phyloP scores from a whole-genome alignment of 2,329 filamentous ascomycete species.

The Neopestalotiopsis clavispora region DNA sequence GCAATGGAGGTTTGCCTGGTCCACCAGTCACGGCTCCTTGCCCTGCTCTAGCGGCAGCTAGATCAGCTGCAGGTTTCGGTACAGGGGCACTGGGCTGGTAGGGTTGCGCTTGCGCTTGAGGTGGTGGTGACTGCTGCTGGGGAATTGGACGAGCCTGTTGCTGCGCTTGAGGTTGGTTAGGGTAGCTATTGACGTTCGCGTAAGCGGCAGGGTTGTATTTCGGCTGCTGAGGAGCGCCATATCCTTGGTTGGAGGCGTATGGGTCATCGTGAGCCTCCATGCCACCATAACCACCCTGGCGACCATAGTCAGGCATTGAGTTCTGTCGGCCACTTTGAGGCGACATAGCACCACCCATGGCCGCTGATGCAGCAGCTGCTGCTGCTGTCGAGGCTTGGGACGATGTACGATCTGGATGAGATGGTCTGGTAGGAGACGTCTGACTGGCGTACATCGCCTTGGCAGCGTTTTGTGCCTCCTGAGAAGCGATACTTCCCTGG shows the following conservation, averaged over 20 bases:
- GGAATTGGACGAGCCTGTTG: conserved; percentile 44
- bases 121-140: conserved; percentile 37
- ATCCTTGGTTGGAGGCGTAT: conserved; percentile 31
- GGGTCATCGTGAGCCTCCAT: conserved; percentile 36
- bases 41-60: conserved; percentile 36
- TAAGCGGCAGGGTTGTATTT: conserved; percentile 83
- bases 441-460: conserved; percentile 65
- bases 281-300: conserved; percentile 35
- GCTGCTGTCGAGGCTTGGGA: conserved; percentile 55
- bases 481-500: conserved; percentile 42
- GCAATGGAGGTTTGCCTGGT: conserved; percentile 61
- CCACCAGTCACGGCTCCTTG: conserved; percentile 38
- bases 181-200: conserved; percentile 63
- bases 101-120: conserved; percentile 36
- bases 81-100: conserved; percentile 36
- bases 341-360: conserved; percentile 58
- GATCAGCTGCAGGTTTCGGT: conserved; percentile 44
- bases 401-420: conserved; percentile 58
- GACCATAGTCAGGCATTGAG: conserved; percentile 36
- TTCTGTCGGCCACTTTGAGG: conserved; percentile 34
- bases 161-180: conserved; percentile 41
- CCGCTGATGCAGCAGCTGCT: conserved; percentile 60
- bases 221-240: conserved; percentile 49
- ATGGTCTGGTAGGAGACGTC: conserved; percentile 54
- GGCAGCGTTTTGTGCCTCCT: conserved; percentile 67